Conservation (phyloP, 768 basidiomycete species). For the Auriscalpium orientale region DNA sequence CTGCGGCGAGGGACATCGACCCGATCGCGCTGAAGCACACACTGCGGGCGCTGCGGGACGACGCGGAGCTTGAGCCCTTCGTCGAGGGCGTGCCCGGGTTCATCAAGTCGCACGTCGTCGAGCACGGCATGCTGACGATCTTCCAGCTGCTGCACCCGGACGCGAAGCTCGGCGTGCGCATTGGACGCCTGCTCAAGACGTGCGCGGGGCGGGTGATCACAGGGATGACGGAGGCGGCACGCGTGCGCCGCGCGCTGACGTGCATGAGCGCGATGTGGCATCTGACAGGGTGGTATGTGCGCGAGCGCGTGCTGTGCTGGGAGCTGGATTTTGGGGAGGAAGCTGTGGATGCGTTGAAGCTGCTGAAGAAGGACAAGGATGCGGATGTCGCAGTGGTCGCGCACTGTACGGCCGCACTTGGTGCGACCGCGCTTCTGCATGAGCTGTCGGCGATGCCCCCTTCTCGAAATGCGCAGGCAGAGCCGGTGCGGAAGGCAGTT, state of each 20-base stretch:
- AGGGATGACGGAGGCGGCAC: not conserved
- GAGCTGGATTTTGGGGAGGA: conserved; percentile 6
- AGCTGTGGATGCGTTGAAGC: conserved; percentile 4
- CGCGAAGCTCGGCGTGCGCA: conserved; percentile 9
- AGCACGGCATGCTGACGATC: conserved; percentile 5
- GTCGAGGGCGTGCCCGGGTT: conserved; percentile 7
- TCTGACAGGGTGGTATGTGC: conserved; percentile 9
- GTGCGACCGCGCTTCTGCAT: conserved; percentile 2
- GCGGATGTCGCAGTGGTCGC: not conserved
- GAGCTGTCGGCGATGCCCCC: not conserved
- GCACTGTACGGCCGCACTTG: conserved; percentile 3
- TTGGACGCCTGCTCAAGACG: conserved; percentile 7
- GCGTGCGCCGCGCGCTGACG: not conserved
- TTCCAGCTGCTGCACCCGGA: conserved; percentile 2
- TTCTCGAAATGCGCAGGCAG: not conserved
- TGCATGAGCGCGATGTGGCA: conserved; percentile 5
- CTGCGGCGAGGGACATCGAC: not conserved
- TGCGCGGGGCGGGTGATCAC: not conserved
- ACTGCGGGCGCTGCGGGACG: not conserved
- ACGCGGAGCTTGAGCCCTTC: conserved; percentile 7
- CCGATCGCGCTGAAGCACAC: conserved; percentile 1
- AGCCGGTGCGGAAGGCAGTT: not conserved
- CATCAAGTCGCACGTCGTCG: conserved; percentile 3
- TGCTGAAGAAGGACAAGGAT: not conserved
- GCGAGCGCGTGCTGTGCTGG: not conserved